Evolutionary conservation across 257 asterid genomes (phyloP).

Genomic region (Parsonsia alboflavescens): DNA sequence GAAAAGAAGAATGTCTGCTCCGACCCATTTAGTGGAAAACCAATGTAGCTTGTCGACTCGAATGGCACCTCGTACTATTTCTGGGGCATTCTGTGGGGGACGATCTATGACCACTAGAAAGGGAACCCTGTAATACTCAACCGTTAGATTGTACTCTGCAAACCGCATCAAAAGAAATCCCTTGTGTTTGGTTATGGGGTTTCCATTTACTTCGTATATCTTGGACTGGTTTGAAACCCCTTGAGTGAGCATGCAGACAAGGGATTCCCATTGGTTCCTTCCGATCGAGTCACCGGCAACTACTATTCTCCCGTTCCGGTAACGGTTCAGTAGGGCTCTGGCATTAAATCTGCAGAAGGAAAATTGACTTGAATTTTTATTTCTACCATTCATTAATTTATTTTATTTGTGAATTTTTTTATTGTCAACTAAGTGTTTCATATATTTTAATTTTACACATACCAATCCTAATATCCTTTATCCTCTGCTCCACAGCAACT

Average conservation of each 20-base stretch:
- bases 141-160: conserved; percentile 69
- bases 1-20: conserved; percentile 62
- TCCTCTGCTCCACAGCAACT: too few relatives aligned
- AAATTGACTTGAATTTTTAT: too few relatives aligned
- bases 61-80: conserved; percentile 54
- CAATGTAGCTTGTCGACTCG: conserved; percentile 73
- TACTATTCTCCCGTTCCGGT: conserved; percentile 52
- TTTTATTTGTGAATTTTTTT: too few relatives aligned
- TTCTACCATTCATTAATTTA: too few relatives aligned
- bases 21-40: conserved; percentile 63
- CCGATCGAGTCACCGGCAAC: conserved; percentile 94
- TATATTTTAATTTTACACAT: too few relatives aligned
- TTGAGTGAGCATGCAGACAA: conserved; percentile 74
- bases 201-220: conserved; percentile 62
- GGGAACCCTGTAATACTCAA: conserved; percentile 81
- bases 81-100: conserved; percentile 51
- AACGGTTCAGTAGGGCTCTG: conserved; percentile 47
- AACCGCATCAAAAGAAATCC: conserved; percentile 78
- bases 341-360: conserved; percentile 48
- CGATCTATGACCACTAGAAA: conserved; percentile 51
- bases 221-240: conserved; percentile 58
- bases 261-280: conserved; percentile 96
- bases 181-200: conserved; percentile 77
- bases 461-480: too few relatives aligned
- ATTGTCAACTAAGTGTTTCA: too few relatives aligned